Evolutionary conservation across 768 basidiomycete species (phyloP), one percentile per base, ranked within the genome.

Genomic region (Suillus paluster): DNA sequence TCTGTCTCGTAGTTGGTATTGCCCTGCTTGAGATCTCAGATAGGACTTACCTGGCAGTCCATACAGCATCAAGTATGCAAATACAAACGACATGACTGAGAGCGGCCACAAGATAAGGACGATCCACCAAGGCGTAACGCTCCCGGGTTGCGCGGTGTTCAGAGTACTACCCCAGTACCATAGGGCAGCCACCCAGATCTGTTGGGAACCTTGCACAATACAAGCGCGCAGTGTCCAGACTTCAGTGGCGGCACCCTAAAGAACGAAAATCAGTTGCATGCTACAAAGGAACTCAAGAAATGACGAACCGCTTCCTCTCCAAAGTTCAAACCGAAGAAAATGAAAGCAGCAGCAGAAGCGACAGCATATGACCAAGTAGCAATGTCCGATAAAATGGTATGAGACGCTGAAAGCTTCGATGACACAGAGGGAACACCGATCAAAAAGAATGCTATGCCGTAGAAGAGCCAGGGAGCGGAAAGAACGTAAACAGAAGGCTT

Each of bases 91-190:
- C 73, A 94, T 83, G 56, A 86, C 79, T 2, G 93, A 80, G 48
- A 97, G 75, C 2, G 95, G 95, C 94, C 94, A 97, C 38, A 87
- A 75, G 64, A 94, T 81, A 67, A 89, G 77, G 23, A 89, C 86
- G 66, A 96, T 92, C 87, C 89, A 94, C 89, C 91, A 93, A 0
- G 95, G 94, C 11, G 91, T 78, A 44, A 84, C 73, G 66, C 84
- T 83, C 50, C 77, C 80, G 46, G 84, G 79, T 54, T 75, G 48
- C 23, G 79, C 78, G 9, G 81, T 78, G 71, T 91, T 90, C 62
- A 97, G 79, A 36, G 86, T 85, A 75, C 89, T 86, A 66, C 95
- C 95, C 95, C 95, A 97, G 70, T 93, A 97, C 95, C 95, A 97
- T 41, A 97, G 78, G 9, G 91, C 95, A 4, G 95, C 92, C 15